A percentile compares a stretch with the other conserved stretches of the same genome.
phyloP scores from a whole-genome alignment of 2,329 filamentous ascomycete genomes.

The Paecilomyces fulvus region DNA sequence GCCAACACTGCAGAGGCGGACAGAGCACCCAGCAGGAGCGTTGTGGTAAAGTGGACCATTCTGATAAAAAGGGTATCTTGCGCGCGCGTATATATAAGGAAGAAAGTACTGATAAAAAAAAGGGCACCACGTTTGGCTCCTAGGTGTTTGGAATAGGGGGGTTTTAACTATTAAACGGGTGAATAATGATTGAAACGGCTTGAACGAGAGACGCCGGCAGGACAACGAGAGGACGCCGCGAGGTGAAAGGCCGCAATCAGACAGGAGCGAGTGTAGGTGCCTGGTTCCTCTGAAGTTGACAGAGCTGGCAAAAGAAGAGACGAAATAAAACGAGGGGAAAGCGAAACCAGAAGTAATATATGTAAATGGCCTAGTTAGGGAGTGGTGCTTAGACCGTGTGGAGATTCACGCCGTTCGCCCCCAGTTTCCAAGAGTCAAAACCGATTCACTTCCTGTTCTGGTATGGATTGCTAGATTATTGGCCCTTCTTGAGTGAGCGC shows the following conservation, averaged over 20 bases:
- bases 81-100: neutral
- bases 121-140: neutral
- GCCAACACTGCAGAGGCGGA: constrained; percentile 24
- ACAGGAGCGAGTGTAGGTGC: neutral
- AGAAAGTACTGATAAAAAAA: neutral
- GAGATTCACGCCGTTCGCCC: neutral
- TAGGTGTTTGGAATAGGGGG: neutral
- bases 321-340: neutral
- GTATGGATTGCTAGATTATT: neutral
- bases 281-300: neutral
- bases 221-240: neutral
- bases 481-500: neutral
- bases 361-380: neutral
- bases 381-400: neutral
- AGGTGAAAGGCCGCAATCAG: neutral
- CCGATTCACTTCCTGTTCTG: neutral
- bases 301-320: neutral
- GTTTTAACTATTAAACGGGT: neutral
- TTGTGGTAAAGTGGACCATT: constrained; percentile 29
- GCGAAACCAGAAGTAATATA: neutral
- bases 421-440: neutral
- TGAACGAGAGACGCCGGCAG: neutral
- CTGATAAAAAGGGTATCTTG: constrained; percentile 8
- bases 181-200: neutral
- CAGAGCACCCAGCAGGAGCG: constrained; percentile 25